Base-by-base conservation (phyloP, 305 asterid species). In the Plantago coronopus region DNA sequence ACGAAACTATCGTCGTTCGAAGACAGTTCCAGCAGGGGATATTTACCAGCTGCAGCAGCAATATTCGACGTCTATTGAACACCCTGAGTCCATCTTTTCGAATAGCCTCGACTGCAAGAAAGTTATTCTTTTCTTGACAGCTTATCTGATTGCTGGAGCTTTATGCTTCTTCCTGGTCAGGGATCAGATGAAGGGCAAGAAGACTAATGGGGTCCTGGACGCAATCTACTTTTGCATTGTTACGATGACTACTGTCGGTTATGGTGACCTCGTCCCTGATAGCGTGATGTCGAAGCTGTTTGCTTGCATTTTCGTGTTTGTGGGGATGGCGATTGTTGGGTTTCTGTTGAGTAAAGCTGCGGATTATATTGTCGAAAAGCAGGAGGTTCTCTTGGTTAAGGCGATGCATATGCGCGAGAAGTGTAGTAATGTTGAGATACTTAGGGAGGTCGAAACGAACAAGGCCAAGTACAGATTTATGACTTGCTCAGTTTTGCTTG, bases 221-320 rank as follows among this genome's bases (percentile, higher is more conserved):
- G 78, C 93, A 3, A 17, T 89, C 20, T 89, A 89, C 53, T 72
- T 89, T 48, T 82, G 89, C 49, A 58, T 87, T 61, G 97, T 89
- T 42, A 89, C 97, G 1, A 89, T 86, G 97, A 89, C 97, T 14
- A 84, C 95, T 0, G 95, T 89, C 20, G 97, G 95, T 57, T 89
- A 87, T 54, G 95, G 95, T 14, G 95, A 87, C 69, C 87, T 87
- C 15, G 88, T 84, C 0, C 97, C 97, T 0, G 74, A 72, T 54
- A 83, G 81, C 78, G 67, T 61, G 10, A 23, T 65, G 42, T 62
- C 95, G 0, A 84, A 83, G 61, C 44, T 76, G 18, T 80, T 87
- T 0, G 86, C 97, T 3, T 79, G 88, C 57, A 22, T 77, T 17
- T 84, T 79, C 48, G 95, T 87, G 38, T 84, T 89, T 40, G 47